Percentiles rank a stretch among this genome's conserved stretches.
Conservation (phyloP, 140 eudicot species). For the Ambrosia hybrid region DNA sequence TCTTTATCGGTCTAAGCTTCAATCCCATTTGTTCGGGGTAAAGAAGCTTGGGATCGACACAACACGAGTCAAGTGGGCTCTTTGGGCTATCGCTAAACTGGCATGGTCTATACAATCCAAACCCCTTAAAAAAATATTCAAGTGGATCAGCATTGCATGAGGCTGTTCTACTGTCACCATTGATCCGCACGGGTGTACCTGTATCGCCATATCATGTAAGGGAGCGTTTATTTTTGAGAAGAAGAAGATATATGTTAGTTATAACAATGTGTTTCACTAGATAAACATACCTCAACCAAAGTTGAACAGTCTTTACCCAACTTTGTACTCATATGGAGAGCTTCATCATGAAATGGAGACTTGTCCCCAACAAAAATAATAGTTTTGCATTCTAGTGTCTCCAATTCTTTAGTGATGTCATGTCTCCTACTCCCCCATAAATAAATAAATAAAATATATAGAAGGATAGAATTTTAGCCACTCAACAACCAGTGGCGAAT, state of each 20-base stretch:
- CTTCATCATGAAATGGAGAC: slow-evolving; percentile 78
- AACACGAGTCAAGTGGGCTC: slow-evolving; percentile 67
- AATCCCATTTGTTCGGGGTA: slow-evolving; percentile 89
- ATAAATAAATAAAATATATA: not conserved
- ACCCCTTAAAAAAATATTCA: slow-evolving; percentile 78
- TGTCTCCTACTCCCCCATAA: slow-evolving; percentile 63
- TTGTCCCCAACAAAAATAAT: slow-evolving; percentile 77
- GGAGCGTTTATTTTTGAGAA: too few relatives aligned
- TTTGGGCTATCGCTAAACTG: slow-evolving; percentile 62
- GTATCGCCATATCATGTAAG: not conserved
- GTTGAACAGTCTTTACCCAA: slow-evolving; percentile 64
- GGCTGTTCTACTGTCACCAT: slow-evolving; percentile 96
- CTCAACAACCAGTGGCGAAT: too few relatives aligned
- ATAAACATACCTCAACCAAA: slow-evolving; percentile 75
- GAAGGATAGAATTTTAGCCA: not conserved
- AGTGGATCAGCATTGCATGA: slow-evolving; percentile 69
- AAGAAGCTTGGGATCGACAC: slow-evolving; percentile 64
- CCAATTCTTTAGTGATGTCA: slow-evolving; percentile 63
- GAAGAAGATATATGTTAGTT: not conserved
- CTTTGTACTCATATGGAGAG: slow-evolving; percentile 70
- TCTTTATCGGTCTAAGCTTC: slow-evolving; percentile 82
- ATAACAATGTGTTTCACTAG: not conserved
- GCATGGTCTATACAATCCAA: slow-evolving; percentile 55
- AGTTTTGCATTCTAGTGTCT: slow-evolving; percentile 71
- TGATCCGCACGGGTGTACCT: slow-evolving; percentile 95